These are phyloP conservation scores for Dipodascus geniculatus DNA, from an alignment of 805 yeast species.

Conservation along the genomic window DNA sequence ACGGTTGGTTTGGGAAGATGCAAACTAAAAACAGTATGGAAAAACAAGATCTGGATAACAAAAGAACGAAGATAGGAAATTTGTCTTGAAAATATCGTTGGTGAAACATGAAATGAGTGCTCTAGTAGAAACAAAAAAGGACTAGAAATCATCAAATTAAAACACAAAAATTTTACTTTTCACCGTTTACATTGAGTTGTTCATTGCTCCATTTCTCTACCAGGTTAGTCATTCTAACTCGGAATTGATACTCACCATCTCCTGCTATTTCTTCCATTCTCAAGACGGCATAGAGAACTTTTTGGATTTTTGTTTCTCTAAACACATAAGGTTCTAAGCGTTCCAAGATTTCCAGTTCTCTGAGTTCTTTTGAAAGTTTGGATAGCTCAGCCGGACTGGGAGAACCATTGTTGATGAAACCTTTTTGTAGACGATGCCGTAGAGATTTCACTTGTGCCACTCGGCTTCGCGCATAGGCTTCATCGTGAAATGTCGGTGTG, in stretches of 20 bases:
- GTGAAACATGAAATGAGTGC: too few relatives aligned
- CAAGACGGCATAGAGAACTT: background rate
- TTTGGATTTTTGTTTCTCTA: conserved; percentile 1
- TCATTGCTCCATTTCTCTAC: background rate
- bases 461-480: background rate
- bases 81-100: too few relatives aligned
- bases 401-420: background rate
- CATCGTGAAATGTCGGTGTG: background rate
- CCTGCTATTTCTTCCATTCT: background rate
- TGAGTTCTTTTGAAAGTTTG: background rate
- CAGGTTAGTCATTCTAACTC: background rate
- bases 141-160: background rate
- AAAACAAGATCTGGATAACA: too few relatives aligned
- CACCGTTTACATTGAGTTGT: background rate
- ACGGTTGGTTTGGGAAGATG: too few relatives aligned
- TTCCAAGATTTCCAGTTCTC: background rate
- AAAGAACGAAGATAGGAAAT: too few relatives aligned
- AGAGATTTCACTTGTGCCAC: background rate
- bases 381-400: background rate
- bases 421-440: conserved; percentile 1
- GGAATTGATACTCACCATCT: background rate
- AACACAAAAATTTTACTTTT: background rate
- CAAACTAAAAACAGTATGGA: too few relatives aligned
- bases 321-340: background rate
- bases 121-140: too few relatives aligned